These are phyloP conservation scores for Bretschneidera sinensis DNA, from an alignment of 345 rosid species.

Conservation along the genomic window DNA sequence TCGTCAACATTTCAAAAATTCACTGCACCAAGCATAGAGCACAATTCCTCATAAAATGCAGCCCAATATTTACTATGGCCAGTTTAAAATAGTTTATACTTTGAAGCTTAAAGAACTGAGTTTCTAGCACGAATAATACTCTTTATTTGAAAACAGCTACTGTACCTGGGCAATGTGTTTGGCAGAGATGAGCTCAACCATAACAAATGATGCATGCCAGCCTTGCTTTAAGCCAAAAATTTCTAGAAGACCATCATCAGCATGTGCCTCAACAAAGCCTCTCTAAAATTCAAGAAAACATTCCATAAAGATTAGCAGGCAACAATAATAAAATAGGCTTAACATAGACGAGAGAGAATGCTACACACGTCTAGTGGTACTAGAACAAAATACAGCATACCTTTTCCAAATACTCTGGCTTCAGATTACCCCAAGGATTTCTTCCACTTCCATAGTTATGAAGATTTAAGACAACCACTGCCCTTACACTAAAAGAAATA, in stretches of 20 bases:
- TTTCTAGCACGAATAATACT: too few species aligned
- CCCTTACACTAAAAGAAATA: slow-evolving; percentile 61
- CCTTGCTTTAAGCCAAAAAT: slow-evolving; percentile 96
- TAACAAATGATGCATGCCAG: slow-evolving; percentile 98
- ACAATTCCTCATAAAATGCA: too few species aligned
- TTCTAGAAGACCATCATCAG: slow-evolving; percentile 90
- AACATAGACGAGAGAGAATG: not conserved
- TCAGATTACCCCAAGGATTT: slow-evolving; percentile 89
- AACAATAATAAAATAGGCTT: not conserved
- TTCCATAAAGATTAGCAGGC: not conserved
- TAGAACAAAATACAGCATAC: slow-evolving; percentile 24
- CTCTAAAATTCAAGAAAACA: slow-evolving; percentile 38
- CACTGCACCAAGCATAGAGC: not conserved
- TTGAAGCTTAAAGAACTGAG: too few species aligned
- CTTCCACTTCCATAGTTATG: slow-evolving; percentile 93
- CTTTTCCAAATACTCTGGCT: slow-evolving; percentile 80
- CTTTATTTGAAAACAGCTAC: not conserved
- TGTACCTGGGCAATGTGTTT: slow-evolving; percentile 96
- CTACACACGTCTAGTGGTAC: not conserved
- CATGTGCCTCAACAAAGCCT: slow-evolving; percentile 93
- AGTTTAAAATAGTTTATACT: too few species aligned
- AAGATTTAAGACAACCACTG: slow-evolving; percentile 88
- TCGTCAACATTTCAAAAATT: not conserved
- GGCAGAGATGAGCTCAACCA: slow-evolving; percentile 98
- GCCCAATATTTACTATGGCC: too few species aligned